These are phyloP conservation scores for Geotrichum histeridarum DNA, from an alignment of 1,139 yeast species.

Conservation along the genomic window DNA sequence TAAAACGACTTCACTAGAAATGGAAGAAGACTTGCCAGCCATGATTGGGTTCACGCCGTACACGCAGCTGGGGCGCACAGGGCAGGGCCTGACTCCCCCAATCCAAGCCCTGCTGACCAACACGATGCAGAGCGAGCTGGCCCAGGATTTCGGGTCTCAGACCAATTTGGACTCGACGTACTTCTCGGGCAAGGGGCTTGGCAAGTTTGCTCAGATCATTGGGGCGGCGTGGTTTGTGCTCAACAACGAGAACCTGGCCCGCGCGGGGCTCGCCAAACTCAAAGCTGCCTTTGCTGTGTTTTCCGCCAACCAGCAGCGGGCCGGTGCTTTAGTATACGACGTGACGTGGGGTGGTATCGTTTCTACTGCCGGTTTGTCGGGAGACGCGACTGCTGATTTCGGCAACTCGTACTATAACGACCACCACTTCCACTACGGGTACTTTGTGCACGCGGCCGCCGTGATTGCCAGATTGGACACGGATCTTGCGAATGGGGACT, in stretches of 20 bases:
- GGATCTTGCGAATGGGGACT: slow-evolving; percentile 55
- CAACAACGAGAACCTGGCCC: slow-evolving; percentile 48
- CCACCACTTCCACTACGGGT: slow-evolving; percentile 80
- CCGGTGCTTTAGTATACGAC: slow-evolving; percentile 63
- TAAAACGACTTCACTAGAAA: slow-evolving; percentile 46
- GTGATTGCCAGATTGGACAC: slow-evolving; percentile 62
- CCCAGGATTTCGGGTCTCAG: slow-evolving; percentile 51
- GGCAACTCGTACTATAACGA: slow-evolving; percentile 72
- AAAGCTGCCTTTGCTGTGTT: slow-evolving; percentile 52
- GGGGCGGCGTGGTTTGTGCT: slow-evolving; percentile 59
- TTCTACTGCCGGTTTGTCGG: slow-evolving; percentile 46
- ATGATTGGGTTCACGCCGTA: slow-evolving; percentile 61
- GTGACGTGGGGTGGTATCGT: slow-evolving; percentile 63
- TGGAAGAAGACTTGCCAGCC: slow-evolving; percentile 50
- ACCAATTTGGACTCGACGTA: slow-evolving; percentile 52
- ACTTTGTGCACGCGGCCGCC: slow-evolving; percentile 73
- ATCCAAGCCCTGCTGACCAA: slow-evolving; percentile 53
- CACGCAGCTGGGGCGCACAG: slow-evolving; percentile 42
- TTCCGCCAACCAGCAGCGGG: slow-evolving; percentile 48
- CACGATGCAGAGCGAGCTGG: slow-evolving; percentile 56
- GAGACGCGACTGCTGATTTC: slow-evolving; percentile 53
- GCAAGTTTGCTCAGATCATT: slow-evolving; percentile 68
- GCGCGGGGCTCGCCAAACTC: slow-evolving; percentile 45
- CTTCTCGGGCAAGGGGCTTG: slow-evolving; percentile 56
- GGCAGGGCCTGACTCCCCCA: slow-evolving; percentile 51